Percentiles rank a stretch among this genome's conserved stretches.
Conservation (phyloP, 495 filamentous ascomycete genomes). For the Hypomontagnella submonticulosa region DNA sequence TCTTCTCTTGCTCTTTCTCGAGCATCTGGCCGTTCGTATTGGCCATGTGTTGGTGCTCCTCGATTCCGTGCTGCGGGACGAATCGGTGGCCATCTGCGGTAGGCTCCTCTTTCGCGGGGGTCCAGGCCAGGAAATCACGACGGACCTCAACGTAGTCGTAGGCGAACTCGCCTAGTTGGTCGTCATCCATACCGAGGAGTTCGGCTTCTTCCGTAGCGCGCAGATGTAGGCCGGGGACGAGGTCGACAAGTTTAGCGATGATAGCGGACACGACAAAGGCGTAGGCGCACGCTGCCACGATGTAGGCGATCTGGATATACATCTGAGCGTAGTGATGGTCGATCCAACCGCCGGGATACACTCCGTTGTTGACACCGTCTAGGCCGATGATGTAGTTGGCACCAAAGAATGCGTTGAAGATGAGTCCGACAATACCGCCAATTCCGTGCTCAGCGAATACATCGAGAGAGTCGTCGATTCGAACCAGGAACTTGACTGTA, state of each 20-base stretch:
- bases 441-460: conserved; percentile 98
- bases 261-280: conserved; percentile 85
- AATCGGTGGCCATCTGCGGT: conserved; percentile 72
- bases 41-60: conserved; percentile 77
- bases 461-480: conserved; percentile 97
- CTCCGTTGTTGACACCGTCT: conserved; percentile 88
- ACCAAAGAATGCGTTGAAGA: conserved; percentile 93
- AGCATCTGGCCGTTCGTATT: conserved; percentile 44
- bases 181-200: conserved; percentile 97
- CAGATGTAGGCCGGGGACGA: conserved; percentile 88
- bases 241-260: conserved; percentile 86
- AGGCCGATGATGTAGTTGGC: conserved; percentile 91
- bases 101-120: conserved; percentile 80
- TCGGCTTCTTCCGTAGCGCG: conserved; percentile 96
- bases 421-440: conserved; percentile 89
- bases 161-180: conserved; percentile 98
- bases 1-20: conserved; percentile 42
- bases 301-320: conserved; percentile 92
- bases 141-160: conserved; percentile 99
- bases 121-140: conserved; percentile 97
- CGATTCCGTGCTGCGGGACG: conserved; percentile 82
- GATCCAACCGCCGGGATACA: conserved; percentile 79
- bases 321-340: conserved; percentile 90
- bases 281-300: conserved; percentile 78
- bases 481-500: conserved; percentile 90